These are phyloP conservation scores for Trichoderma polysporum DNA, from an alignment of 2,329 filamentous ascomycete genomes.

Conservation along the genomic window DNA sequence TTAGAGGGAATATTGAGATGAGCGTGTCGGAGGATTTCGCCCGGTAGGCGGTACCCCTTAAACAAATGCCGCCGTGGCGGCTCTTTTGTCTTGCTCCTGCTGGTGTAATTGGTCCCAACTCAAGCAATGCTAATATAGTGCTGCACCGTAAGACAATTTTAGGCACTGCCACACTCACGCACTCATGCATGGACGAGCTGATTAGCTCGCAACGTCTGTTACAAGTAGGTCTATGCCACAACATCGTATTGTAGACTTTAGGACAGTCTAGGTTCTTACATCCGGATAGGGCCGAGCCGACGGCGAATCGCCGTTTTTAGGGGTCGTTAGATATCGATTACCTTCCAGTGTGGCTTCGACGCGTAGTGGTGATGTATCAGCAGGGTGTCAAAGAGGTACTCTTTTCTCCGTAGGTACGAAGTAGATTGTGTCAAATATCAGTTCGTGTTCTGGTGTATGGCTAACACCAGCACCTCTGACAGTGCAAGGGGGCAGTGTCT, in stretches of 20 bases:
- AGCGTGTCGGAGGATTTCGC: background rate
- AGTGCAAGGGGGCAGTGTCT: background rate
- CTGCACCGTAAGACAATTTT: too few relatives aligned
- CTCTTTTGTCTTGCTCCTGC: background rate
- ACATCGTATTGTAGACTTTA: background rate
- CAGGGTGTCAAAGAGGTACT: background rate
- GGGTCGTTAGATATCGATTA: background rate
- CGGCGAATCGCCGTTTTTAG: background rate
- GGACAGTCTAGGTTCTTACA: slow-evolving; percentile 12
- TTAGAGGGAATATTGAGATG: background rate
- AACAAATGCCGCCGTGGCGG: background rate
- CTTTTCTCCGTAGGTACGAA: background rate
- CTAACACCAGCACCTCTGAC: background rate
- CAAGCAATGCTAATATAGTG: background rate
- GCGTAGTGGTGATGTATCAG: background rate
- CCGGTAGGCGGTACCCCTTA: background rate
- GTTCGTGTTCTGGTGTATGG: background rate
- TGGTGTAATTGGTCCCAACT: background rate
- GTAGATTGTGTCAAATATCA: background rate
- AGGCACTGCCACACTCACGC: background rate
- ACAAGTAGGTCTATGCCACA: background rate
- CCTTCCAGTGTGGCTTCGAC: background rate
- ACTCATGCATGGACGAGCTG: background rate
- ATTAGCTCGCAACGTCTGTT: background rate
- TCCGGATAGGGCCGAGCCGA: slow-evolving; percentile 14